Evolutionary conservation across 73 alveolate genomes (phyloP), one percentile per base, ranked within the genome.

Genomic region (Symbiodinium natans): DNA sequence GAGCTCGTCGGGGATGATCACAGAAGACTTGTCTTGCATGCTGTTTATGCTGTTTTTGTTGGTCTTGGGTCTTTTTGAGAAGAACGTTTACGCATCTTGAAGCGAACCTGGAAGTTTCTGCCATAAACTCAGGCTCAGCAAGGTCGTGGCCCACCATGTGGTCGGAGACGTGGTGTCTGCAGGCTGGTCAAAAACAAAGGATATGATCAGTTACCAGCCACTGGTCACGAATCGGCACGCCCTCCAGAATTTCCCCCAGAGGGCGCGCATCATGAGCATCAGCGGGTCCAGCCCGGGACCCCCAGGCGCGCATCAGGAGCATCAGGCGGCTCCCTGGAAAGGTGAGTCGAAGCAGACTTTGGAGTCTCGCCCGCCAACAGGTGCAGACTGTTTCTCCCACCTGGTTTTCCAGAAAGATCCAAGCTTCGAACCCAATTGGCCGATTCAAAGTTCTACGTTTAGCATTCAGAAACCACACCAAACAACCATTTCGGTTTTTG

Each of bases 71-170:
- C 63, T 48, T 48, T 48, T 48, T 1, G 63, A 1, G 23, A 48
- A 48, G 63, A 48, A 48, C 63, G 63, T 48, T 15, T 43, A 48
- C 17, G 2, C 19, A 5, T 1, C 19, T 48, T 5, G 63, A 2
- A 48, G 1, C 63, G 63, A 48, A 48, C 17, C 63, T 48, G 63
- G 63, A 1, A 48, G 63, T 48, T 48, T 48, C 63, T 48, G 63
- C 63, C 63, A 48, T 48, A 25, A 48, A 48, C 63, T 48, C 9
- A 82, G 89, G 89, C 89, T 82, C 36, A 40, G 38, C 29, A 21
- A 31, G 7, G 63, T 82, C 63, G 63, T 40, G 40, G 89, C 89
- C 31, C 89, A 82, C 68, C 89, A 82, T 40, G 63, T 82, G 59
- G 68, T 82, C 17, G 68, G 89, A 8, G 89, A 82, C 68, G 23